Evolutionary conservation across 1,284 basidiomycete genomes (phyloP), one percentile per base, ranked within the genome.

Genomic region (Malassezia obtusa): DNA sequence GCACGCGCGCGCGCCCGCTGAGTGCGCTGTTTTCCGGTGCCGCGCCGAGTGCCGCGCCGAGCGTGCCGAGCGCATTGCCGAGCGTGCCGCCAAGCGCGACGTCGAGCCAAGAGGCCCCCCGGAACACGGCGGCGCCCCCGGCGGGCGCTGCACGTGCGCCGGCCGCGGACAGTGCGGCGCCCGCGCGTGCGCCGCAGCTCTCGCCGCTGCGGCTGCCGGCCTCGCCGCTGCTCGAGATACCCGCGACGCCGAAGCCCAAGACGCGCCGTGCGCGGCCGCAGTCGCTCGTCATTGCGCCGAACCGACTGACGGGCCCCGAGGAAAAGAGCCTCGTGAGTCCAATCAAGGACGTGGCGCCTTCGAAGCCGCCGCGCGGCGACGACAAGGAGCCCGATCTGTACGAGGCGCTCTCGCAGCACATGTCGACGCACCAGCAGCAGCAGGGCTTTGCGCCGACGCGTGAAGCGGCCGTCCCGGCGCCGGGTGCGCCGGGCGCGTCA

Each of bases 361-460:
- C n/a, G n/a, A n/a, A n/a, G n/a, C n/a, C n/a, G n/a, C n/a, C n/a
- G n/a, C n/a, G n/a, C n/a, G n/a, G n/a, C n/a, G n/a, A n/a, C n/a
- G n/a, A 32, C 15, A 15, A 2, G 3, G 33, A 2, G n/a, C 28
- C 28, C 24, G 28, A 30, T 12, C 40, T 43, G 9, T 43, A 22
- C 40, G 15, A 11, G 21, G 45, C 36, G 15, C 4, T 47, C 7
- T 10, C 45, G 10, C 17, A 32, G 12, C 52, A 60, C 31, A 61
- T 61, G 59, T 41, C 44, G 14, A 32, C 35, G 17, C 59, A 61
- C 25, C 59, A 61, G 45, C 43, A 35, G 25, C 35, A 53, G 26
- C 59, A 61, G 28, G 59, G 59, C 2, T 45, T 45, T 32, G 25
- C 22, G 17, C 40, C 40, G 21, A 28, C 15, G 22, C 11, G 3